phyloP scores from a whole-genome alignment of 306 rosid species.

The Gillenia trifoliata region DNA sequence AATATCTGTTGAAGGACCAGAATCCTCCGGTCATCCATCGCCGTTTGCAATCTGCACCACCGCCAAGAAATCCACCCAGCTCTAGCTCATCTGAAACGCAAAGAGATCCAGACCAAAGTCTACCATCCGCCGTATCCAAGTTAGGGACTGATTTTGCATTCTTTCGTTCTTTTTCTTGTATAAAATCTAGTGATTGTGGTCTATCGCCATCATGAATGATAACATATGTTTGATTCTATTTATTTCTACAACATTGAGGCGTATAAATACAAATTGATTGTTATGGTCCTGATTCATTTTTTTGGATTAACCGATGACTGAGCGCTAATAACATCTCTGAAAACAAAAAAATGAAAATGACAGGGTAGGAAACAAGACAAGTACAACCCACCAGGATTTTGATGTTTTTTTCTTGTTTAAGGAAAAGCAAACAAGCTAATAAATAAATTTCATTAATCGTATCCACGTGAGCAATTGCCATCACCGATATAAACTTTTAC shows the following conservation, averaged over 20 bases:
- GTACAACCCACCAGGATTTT: neutral
- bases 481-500: conserved; percentile 1
- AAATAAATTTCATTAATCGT: neutral
- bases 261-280: neutral
- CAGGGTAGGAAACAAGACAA: neutral
- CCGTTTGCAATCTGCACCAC: conserved; percentile 38
- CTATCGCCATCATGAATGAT: conserved; percentile 8
- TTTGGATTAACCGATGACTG: too few species aligned
- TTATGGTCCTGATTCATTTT: too few species aligned
- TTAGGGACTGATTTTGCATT: conserved; percentile 27
- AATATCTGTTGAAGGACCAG: conserved; percentile 64
- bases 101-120: conserved; percentile 22
- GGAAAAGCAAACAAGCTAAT: neutral
- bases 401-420: neutral
- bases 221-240: conserved; percentile 18
- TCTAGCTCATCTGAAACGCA: conserved; percentile 26
- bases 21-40: conserved; percentile 65
- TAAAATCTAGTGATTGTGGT: conserved; percentile 25
- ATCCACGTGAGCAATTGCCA: neutral
- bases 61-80: conserved; percentile 17
- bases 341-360: neutral
- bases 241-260: conserved; percentile 3
- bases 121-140: conserved; percentile 45
- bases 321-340: too few species aligned
- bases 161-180: conserved; percentile 21